These are phyloP conservation scores for Plasmopara muralis DNA, from an alignment of 352 stramenopile genomes.

Conservation along the genomic window DNA sequence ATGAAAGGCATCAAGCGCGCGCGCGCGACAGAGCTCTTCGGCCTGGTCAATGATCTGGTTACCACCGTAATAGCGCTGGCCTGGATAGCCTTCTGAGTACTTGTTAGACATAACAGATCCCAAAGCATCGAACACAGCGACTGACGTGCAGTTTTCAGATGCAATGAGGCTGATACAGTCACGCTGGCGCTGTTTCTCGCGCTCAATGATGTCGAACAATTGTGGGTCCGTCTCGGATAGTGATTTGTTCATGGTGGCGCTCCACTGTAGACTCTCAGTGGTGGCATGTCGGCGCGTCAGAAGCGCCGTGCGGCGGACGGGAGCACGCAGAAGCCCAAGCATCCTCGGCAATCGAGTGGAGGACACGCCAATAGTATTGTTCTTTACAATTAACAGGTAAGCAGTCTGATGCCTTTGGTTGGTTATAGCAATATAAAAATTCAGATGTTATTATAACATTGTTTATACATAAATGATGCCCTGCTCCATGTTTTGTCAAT, in stretches of 20 bases:
- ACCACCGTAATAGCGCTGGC: conserved; percentile 93
- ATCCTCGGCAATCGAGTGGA: conserved; percentile 13
- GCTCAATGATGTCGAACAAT: conserved; percentile 94
- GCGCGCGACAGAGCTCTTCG: conserved; percentile 95
- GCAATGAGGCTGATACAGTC: conserved; percentile 98
- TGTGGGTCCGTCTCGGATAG: conserved; percentile 88
- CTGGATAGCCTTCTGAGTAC: conserved; percentile 97
- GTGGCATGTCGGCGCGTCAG: conserved; percentile 38
- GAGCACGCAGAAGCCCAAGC: conserved; percentile 20
- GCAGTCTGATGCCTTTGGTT: not conserved
- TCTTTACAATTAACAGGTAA: not conserved
- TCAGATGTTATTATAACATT: conserved; percentile 7
- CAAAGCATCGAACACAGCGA: conserved; percentile 95
- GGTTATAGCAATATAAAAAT: not conserved
- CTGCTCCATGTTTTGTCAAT: not conserved
- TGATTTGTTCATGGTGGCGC: conserved; percentile 81
- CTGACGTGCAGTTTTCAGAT: conserved; percentile 99
- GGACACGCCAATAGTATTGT: conserved; percentile 18
- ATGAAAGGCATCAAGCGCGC: conserved; percentile 96
- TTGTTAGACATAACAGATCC: conserved; percentile 99
- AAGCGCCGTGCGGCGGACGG: conserved; percentile 14
- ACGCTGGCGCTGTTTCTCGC: conserved; percentile 97
- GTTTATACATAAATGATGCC: too few relatives aligned
- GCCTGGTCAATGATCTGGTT: conserved; percentile 99
- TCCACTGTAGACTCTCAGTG: conserved; percentile 57